Percentiles rank a stretch among this genome's conserved stretches.
phyloP scores from a whole-genome alignment of 2,329 filamentous ascomycete species.

The Penicillium sp. region DNA sequence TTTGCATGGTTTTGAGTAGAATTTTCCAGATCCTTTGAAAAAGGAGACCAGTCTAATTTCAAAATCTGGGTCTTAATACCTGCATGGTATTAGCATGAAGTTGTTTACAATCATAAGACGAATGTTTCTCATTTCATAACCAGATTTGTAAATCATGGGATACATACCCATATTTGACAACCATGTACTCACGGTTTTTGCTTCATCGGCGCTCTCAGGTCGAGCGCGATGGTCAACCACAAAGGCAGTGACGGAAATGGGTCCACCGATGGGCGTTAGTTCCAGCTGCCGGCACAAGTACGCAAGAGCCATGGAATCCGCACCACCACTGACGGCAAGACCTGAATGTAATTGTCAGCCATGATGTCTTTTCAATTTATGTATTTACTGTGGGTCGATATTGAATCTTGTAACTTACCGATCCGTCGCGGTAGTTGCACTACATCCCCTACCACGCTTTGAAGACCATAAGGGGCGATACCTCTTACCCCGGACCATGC shows the following conservation, averaged over 20 bases:
- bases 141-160: not conserved
- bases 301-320: constrained; percentile 97
- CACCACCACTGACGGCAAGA: constrained; percentile 85
- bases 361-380: not conserved
- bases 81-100: constrained; percentile 14
- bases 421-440: constrained; percentile 25
- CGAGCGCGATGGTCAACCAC: constrained; percentile 64
- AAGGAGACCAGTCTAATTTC: constrained; percentile 54
- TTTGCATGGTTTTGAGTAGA: not conserved
- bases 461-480: constrained; percentile 10
- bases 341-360: constrained; percentile 47
- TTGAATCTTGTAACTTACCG: constrained; percentile 21
- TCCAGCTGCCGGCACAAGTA: constrained; percentile 62
- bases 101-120: not conserved
- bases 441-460: constrained; percentile 5
- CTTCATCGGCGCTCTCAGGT: constrained; percentile 57
- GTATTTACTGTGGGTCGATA: not conserved
- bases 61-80: constrained; percentile 39
- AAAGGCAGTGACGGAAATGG: constrained; percentile 51
- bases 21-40: constrained; percentile 1
- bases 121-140: not conserved
- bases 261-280: constrained; percentile 29
- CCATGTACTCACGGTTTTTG: constrained; percentile 50
- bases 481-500: constrained; percentile 29
- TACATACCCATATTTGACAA: constrained; percentile 46